Evolutionary conservation across 2,329 filamentous ascomycete genomes (phyloP).

Genomic region (Colletotrichum gloeosporioides): DNA sequence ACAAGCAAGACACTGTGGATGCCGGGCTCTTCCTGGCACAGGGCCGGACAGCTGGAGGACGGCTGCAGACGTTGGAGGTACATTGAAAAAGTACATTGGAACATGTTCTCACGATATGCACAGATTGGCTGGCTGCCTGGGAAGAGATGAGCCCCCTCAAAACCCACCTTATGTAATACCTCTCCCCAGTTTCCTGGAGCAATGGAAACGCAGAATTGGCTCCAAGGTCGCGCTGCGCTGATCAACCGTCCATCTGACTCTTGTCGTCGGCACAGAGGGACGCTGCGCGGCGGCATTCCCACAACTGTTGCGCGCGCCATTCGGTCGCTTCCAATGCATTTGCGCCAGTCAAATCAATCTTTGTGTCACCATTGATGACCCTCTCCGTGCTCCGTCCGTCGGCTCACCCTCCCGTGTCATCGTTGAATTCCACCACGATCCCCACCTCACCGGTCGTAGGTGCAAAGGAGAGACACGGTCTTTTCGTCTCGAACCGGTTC

Average conservation of each 20-base stretch:
- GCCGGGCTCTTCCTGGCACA: slow-evolving; percentile 12
- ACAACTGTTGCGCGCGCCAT: neutral
- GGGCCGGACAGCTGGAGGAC: slow-evolving; percentile 5
- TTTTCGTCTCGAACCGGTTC: neutral
- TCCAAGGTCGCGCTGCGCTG: neutral
- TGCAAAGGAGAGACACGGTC: neutral
- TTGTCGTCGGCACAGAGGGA: neutral
- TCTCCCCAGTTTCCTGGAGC: neutral
- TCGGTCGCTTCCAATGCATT: neutral
- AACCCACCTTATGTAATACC: slow-evolving; percentile 11
- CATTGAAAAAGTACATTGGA: neutral
- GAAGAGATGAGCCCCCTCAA: neutral
- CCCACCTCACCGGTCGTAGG: neutral
- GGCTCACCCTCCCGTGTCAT: neutral
- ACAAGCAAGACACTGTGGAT: slow-evolving; percentile 17
- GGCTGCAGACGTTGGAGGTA: slow-evolving; percentile 10
- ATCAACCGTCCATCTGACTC: neutral
- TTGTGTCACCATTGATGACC: neutral
- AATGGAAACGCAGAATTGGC: slow-evolving; percentile 1
- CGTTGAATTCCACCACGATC: neutral
- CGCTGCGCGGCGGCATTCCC: neutral
- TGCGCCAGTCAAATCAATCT: slow-evolving; percentile 4
- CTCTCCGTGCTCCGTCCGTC: neutral
- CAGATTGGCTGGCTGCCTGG: slow-evolving; percentile 18
- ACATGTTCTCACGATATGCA: neutral